Evolutionary conservation across 805 yeast genomes (phyloP), one percentile per base, ranked within the genome.

Genomic region (Metschnikowia anglica): DNA sequence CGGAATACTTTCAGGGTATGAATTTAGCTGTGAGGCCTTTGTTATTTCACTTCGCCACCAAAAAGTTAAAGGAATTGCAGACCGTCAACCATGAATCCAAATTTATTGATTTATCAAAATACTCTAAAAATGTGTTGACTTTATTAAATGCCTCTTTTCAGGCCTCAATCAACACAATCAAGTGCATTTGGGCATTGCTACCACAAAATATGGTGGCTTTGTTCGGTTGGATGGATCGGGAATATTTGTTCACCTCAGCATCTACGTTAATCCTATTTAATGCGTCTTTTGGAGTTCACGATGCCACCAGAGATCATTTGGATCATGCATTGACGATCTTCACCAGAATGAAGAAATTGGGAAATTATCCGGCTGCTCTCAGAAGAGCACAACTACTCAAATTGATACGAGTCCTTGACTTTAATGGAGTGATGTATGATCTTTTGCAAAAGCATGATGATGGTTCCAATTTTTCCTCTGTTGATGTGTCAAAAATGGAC

Each of bases 181-280:
- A 87, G 49, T 79, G 85, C 0, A 65, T 85, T 3, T 85, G 91
- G 91, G 81, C 84, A 0, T 65, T 85, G 35, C 69, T 82, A 58
- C 87, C 85, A 0, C 85, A 82, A 43, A 84, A 83, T 51, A 83
- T 83, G 88, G 82, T 85, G n/a, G 91, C 95, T 0, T 62, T 85
- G 33, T 85, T 85, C 64, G 93, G 95, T 2, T 85, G 87, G 70
- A 85, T 85, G 91, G 95, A 85, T 58, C 71, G 95, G 53, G 95
- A 85, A 55, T 85, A 85, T 56, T 65, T 85, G 18, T 85, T 84
- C 60, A 85, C 89, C 0, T 79, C 90, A 0, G 80, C 90, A 3
- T 84, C 86, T 4, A 85, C 93, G 0, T 63, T 85, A 35, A 78
- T 85, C 12, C 66, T 85, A 31, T 85, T 84, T 60, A 85, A 83